Conservation (phyloP, 2,329 filamentous ascomycete genomes). For the Botrytis galanthina region DNA sequence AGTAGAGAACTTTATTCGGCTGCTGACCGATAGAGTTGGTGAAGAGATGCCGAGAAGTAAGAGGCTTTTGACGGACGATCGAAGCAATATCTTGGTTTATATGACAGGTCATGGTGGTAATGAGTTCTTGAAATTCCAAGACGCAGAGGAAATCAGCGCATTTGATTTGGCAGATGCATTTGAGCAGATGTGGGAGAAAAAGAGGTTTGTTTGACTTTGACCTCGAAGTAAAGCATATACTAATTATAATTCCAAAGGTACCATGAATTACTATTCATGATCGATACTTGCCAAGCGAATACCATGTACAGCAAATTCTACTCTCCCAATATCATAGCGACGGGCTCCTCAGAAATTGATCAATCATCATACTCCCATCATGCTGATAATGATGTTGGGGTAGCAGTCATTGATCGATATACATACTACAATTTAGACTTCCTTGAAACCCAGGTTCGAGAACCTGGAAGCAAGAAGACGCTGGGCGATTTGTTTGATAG, state of each 20-base stretch:
- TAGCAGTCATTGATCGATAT: constrained; percentile 97
- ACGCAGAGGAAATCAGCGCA: constrained; percentile 93
- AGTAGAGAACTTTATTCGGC: constrained; percentile 95
- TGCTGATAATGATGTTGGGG: constrained; percentile 95
- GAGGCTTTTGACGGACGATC: constrained; percentile 86
- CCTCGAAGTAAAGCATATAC: not conserved
- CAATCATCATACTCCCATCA: constrained; percentile 97
- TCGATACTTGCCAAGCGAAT: constrained; percentile 98
- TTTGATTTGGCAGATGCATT: constrained; percentile 97
- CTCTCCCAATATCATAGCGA: constrained; percentile 96
- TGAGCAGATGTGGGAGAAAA: constrained; percentile 99
- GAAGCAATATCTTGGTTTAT: constrained; percentile 96
- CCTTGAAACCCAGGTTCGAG: constrained; percentile 83
- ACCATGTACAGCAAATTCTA: constrained; percentile 99
- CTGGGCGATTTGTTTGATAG: constrained; percentile 94
- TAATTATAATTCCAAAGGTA: constrained; percentile 54
- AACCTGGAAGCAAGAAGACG: constrained; percentile 82
- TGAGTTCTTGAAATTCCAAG: constrained; percentile 97
- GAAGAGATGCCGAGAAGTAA: constrained; percentile 95
- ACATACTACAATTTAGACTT: constrained; percentile 99
- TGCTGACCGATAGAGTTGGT: constrained; percentile 90
- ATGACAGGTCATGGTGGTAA: constrained; percentile 99
- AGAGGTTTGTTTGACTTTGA: constrained; percentile 54
- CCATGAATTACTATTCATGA: constrained; percentile 99
- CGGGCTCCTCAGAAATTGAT: constrained; percentile 92